phyloP scores from a whole-genome alignment of 2,329 filamentous ascomycete species.

The Arthroderma uncinatum region DNA sequence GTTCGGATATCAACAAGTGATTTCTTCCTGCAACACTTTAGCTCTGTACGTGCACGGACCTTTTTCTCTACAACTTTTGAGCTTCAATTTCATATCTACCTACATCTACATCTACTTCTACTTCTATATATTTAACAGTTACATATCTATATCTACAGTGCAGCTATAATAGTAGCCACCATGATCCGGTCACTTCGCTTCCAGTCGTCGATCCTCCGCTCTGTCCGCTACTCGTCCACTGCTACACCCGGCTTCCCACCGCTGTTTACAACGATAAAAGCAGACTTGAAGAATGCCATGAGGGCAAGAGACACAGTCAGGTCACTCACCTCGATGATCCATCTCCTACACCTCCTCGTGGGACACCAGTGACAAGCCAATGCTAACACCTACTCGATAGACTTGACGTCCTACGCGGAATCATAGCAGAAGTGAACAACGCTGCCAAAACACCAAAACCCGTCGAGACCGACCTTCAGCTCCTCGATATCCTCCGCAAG shows the following conservation, averaged over 20 bases:
- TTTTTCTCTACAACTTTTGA: too few species aligned
- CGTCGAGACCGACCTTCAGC: conserved; percentile 37
- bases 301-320: conserved; percentile 38
- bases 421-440: conserved; percentile 42
- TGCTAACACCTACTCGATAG: conserved; percentile 19
- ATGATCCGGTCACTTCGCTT: conserved; percentile 28
- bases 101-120: background rate
- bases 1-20: background rate
- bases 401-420: conserved; percentile 38
- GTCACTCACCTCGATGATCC: conserved; percentile 20
- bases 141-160: background rate
- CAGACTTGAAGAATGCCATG: conserved; percentile 41
- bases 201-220: conserved; percentile 17
- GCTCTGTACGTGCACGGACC: too few species aligned
- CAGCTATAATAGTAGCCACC: background rate
- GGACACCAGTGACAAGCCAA: background rate
- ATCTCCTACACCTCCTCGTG: background rate
- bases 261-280: conserved; percentile 34
- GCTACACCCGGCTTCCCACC: conserved; percentile 26
- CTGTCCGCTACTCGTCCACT: conserved; percentile 24
- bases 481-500: conserved; percentile 38
- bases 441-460: conserved; percentile 37
- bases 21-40: too few species aligned
- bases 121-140: background rate
- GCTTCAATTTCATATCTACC: too few species aligned